Evolutionary conservation across 1,139 yeast genomes (phyloP).

Genomic region (Barnettozyma hawaiiensis): DNA sequence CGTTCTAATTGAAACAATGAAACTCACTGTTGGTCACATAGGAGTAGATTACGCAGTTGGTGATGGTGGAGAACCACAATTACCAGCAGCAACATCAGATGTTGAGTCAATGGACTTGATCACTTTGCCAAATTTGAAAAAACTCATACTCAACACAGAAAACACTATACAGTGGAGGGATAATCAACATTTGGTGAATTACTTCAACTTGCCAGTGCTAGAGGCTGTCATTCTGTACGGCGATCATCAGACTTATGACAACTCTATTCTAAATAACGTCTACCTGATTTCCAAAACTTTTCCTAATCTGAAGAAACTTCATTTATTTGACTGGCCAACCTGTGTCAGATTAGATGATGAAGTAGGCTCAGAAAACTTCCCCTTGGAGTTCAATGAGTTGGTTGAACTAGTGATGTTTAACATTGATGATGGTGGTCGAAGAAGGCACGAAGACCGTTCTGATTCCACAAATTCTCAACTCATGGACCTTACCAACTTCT

Average conservation of each 20-base stretch:
- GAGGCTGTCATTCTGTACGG: neutral
- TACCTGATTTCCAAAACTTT: neutral
- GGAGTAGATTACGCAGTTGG: neutral
- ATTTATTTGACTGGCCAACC: constrained; percentile 1
- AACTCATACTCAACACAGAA: neutral
- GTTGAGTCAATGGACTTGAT: neutral
- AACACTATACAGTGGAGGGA: neutral
- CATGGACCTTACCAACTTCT: neutral
- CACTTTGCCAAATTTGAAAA: neutral
- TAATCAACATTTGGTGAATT: neutral
- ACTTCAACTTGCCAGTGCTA: neutral
- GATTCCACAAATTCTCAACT: neutral
- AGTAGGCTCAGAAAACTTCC: neutral
- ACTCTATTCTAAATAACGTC: neutral
- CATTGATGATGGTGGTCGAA: neutral
- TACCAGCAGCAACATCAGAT: neutral
- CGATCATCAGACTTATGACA: neutral
- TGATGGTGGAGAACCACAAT: too few relatives aligned
- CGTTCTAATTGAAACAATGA: neutral
- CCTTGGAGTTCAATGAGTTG: neutral
- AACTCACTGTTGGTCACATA: neutral
- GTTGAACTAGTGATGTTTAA: neutral
- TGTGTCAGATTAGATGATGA: neutral
- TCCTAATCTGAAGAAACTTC: neutral
- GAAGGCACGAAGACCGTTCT: neutral